Evolutionary conservation across 164 flowering plant genomes (phyloP).

Genomic region (Stephania cephalantha): DNA sequence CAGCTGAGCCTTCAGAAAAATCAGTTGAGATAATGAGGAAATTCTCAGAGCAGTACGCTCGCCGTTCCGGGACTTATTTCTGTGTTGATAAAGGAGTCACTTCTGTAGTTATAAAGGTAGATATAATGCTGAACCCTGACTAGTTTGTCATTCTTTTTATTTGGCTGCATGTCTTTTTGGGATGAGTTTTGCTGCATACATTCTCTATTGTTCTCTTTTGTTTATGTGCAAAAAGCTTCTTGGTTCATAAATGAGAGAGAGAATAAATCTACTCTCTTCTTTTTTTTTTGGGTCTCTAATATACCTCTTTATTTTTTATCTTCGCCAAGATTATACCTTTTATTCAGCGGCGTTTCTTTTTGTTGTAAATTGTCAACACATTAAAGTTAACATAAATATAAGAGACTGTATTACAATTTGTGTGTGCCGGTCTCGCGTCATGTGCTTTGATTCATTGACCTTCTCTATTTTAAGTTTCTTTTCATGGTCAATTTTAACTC

Average conservation of each 20-base stretch:
- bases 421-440: not conserved
- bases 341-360: not conserved
- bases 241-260: not conserved
- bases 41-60: slow-evolving; percentile 96
- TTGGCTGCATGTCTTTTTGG: not conserved
- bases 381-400: no score
- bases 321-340: not conserved
- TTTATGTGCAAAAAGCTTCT: not conserved
- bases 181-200: not conserved
- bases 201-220: not conserved
- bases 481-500: not conserved
- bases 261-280: not conserved
- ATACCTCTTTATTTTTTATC: not conserved
- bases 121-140: not conserved
- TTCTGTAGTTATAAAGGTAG: slow-evolving; percentile 93
- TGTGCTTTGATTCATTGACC: not conserved
- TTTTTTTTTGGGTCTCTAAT: not conserved
- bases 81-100: slow-evolving; percentile 95
- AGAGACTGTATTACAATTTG: not conserved
- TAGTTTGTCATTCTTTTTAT: not conserved
- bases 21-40: slow-evolving; percentile 97
- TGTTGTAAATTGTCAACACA: not conserved
- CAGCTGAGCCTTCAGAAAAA: slow-evolving; percentile 89
- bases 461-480: not conserved
- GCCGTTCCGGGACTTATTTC: slow-evolving; percentile 86